These are phyloP conservation scores for Myxozyma sirexii DNA, from an alignment of 805 yeast genomes.

Conservation along the genomic window DNA sequence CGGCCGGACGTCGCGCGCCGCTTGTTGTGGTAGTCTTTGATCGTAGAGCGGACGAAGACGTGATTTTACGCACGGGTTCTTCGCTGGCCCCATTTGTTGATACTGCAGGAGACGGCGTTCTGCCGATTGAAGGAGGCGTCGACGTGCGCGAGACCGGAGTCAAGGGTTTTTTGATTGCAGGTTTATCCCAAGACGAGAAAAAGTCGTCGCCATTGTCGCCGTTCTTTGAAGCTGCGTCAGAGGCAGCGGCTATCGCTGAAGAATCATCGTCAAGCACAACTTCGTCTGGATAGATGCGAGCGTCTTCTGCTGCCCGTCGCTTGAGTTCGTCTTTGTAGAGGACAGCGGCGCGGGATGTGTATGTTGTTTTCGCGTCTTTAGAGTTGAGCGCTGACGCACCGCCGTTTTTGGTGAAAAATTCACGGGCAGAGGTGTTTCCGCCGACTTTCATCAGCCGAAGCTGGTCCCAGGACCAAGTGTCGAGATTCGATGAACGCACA, in stretches of 20 bases:
- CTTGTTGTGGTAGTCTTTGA: conserved; percentile 28
- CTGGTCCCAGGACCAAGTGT: conserved; percentile 91
- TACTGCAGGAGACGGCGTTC: conserved; percentile 34
- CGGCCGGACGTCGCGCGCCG: conserved; percentile 29
- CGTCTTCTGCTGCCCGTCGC: conserved; percentile 67
- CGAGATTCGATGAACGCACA: conserved; percentile 88
- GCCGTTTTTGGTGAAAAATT: conserved; percentile 80
- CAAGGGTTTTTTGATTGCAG: conserved; percentile 48
- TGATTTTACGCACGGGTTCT: conserved; percentile 45
- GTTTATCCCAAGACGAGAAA: conserved; percentile 88
- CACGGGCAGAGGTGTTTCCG: conserved; percentile 86
- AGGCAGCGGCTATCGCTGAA: conserved; percentile 2
- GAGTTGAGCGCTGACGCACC: conserved; percentile 71
- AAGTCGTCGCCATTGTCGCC: conserved; percentile 69
- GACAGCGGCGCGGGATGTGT: conserved; percentile 76
- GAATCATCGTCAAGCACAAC: conserved; percentile 57
- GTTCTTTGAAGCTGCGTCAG: conserved; percentile 31
- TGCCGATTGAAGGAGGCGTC: conserved; percentile 39
- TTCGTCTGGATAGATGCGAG: conserved; percentile 62
- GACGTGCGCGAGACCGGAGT: conserved; percentile 48
- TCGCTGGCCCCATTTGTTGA: conserved; percentile 28
- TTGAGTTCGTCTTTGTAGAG: conserved; percentile 80
- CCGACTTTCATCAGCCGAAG: conserved; percentile 91
- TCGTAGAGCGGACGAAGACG: conserved; percentile 48
- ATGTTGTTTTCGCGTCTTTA: conserved; percentile 72